Conservation (phyloP, 2,329 filamentous ascomycete genomes). For the Pseudogymnoascus sp. region DNA sequence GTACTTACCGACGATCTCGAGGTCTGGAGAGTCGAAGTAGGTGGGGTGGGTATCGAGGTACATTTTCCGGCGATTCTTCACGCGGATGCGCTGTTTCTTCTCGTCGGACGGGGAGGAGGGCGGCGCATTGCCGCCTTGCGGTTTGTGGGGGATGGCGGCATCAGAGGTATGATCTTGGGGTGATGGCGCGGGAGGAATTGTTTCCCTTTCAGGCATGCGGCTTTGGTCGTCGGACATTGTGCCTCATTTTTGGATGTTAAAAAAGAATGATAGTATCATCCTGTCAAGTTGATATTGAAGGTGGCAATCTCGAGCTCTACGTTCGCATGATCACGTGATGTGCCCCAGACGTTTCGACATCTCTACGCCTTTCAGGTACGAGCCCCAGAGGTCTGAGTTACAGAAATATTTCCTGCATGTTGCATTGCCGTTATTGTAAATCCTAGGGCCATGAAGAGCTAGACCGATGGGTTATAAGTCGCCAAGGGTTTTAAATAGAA, state of each 20-base stretch:
- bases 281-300: background rate
- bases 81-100: conserved; percentile 17
- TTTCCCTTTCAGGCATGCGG: background rate
- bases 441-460: background rate
- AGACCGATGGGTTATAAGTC: background rate
- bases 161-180: conserved; percentile 8
- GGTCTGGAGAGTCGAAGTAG: conserved; percentile 29
- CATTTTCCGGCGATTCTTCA: conserved; percentile 29
- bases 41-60: conserved; percentile 29
- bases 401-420: background rate
- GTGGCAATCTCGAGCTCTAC: background rate
- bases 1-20: conserved; percentile 27
- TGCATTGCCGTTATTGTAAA: background rate
- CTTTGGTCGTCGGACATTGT: background rate
- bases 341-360: background rate
- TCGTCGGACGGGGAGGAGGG: background rate
- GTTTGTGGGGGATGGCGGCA: conserved; percentile 23
- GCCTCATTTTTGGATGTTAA: background rate
- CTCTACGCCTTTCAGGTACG: background rate
- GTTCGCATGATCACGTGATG: background rate
- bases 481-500: background rate
- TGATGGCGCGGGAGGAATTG: background rate
- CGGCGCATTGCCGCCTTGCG: background rate
- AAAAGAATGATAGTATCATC: background rate
- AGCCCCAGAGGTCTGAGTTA: background rate